These are phyloP conservation scores for Jaenimonas drosophilae DNA, from an alignment of 208 protist genomes.

Conservation along the genomic window DNA sequence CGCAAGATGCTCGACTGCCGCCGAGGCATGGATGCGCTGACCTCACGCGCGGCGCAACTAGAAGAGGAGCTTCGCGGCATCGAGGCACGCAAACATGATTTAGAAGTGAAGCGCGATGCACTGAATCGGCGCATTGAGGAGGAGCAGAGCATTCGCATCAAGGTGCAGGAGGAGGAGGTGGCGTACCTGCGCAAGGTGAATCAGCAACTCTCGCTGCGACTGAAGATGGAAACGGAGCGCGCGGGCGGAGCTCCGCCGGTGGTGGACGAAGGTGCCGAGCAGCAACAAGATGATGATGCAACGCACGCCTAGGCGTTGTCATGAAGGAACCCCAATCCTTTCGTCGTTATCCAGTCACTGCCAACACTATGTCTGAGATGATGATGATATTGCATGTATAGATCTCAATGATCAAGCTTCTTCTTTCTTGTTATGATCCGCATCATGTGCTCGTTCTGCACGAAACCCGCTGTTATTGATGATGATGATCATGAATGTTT, in stretches of 20 bases:
- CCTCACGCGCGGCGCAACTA: neutral
- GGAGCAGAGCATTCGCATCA: conserved; percentile 32
- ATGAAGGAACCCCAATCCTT: no score
- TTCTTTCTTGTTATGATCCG: no score
- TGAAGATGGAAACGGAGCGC: conserved; percentile 80
- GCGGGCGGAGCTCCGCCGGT: conserved; percentile 1
- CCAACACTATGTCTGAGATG: no score
- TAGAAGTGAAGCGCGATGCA: conserved; percentile 24
- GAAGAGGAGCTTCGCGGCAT: neutral
- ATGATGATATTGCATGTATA: no score
- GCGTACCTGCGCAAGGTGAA: conserved; percentile 92
- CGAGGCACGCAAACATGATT: neutral
- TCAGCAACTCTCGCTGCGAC: conserved; percentile 88
- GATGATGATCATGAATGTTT: no score
- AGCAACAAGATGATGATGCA: no score
- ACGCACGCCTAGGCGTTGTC: no score
- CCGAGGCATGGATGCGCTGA: conserved; percentile 1
- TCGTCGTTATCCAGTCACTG: no score
- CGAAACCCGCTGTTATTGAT: neutral
- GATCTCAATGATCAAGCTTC: no score
- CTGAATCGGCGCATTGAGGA: conserved; percentile 21
- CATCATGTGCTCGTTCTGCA: no score
- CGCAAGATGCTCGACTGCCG: conserved; percentile 15
- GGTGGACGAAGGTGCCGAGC: no score
- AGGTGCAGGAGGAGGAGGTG: conserved; percentile 92